Percentiles rank a stretch among this genome's conserved stretches.
phyloP scores from a whole-genome alignment of 1,284 basidiomycete genomes.

The Melampsora larici-populina region DNA sequence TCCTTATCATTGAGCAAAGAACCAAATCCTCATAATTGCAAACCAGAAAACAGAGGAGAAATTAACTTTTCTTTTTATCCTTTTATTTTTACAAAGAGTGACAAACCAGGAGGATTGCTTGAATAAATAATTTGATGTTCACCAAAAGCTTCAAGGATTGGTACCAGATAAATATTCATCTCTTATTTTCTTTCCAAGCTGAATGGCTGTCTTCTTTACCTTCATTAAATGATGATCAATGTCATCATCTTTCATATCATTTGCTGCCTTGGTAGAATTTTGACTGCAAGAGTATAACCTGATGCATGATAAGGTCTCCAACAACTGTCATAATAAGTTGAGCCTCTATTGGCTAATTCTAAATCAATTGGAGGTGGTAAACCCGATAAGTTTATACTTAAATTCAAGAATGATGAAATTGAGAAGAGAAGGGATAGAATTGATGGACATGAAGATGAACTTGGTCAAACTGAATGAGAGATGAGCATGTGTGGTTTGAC shows the following conservation, averaged over 20 bases:
- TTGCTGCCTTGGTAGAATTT: background rate
- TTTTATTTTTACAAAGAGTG: too few species aligned
- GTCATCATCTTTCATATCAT: background rate
- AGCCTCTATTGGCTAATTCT: conserved; percentile 12
- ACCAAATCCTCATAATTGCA: background rate
- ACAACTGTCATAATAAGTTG: conserved; percentile 5
- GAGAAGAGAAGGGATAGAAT: conserved; percentile 38
- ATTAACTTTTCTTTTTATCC: too few species aligned
- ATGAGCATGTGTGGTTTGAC: conserved; percentile 32
- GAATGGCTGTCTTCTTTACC: conserved; percentile 22
- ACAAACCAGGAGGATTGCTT: conserved; percentile 29
- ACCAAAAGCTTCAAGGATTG: conserved; percentile 41
- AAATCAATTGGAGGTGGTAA: conserved; percentile 2
- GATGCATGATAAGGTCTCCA: conserved; percentile 9
- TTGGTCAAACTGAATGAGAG: conserved; percentile 14
- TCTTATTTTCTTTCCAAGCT: conserved; percentile 36
- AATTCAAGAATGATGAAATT: conserved; percentile 20
- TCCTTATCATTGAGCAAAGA: background rate
- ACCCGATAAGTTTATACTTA: too few species aligned
- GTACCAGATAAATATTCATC: conserved; percentile 41
- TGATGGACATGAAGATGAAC: conserved; percentile 36
- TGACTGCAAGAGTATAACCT: conserved; percentile 4
- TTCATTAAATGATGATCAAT: background rate
- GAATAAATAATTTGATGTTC: conserved; percentile 35
- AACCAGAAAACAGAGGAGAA: too few species aligned